A percentile compares a stretch with the other conserved stretches of the same genome.
phyloP scores from a whole-genome alignment of 1,139 yeast species.

The Taphrina wiesneri region DNA sequence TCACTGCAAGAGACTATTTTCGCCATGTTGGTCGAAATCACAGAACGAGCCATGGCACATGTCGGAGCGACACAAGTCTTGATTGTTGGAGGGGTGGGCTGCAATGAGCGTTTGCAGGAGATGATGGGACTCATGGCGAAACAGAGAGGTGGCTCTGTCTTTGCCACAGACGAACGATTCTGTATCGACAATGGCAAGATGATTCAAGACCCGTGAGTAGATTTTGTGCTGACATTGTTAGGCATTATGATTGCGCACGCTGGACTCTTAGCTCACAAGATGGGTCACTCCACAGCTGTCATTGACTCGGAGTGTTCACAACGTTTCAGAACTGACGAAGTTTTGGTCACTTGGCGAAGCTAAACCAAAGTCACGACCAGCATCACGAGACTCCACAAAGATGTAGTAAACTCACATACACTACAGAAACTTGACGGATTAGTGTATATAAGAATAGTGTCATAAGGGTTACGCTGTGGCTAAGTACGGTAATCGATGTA shows the following conservation, averaged over 20 bases:
- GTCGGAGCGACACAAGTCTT: conserved; percentile 85
- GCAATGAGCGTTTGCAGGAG: conserved; percentile 83
- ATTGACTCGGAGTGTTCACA: conserved; percentile 85
- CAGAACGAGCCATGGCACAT: conserved; percentile 98
- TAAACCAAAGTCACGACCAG: neutral
- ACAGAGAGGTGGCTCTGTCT: conserved; percentile 82
- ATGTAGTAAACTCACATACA: too few species aligned
- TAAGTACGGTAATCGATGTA: neutral
- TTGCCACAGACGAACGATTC: conserved; percentile 86
- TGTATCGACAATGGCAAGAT: conserved; percentile 34
- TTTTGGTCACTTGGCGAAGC: conserved; percentile 39
- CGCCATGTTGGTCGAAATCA: conserved; percentile 96
- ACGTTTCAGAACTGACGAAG: conserved; percentile 54
- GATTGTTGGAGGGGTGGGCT: conserved; percentile 97
- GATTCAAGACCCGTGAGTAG: neutral
- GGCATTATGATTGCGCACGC: conserved; percentile 98
- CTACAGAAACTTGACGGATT: neutral
- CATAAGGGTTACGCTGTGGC: neutral
- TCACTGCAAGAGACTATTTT: conserved; percentile 88
- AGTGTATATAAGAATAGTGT: neutral
- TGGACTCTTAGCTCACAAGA: conserved; percentile 81
- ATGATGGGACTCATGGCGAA: conserved; percentile 95
- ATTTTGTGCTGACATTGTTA: neutral
- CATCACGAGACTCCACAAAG: too few species aligned
- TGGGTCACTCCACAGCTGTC: conserved; percentile 65